phyloP scores from a whole-genome alignment of 2,329 filamentous ascomycete genomes.

The Diaporthe ilicicola region DNA sequence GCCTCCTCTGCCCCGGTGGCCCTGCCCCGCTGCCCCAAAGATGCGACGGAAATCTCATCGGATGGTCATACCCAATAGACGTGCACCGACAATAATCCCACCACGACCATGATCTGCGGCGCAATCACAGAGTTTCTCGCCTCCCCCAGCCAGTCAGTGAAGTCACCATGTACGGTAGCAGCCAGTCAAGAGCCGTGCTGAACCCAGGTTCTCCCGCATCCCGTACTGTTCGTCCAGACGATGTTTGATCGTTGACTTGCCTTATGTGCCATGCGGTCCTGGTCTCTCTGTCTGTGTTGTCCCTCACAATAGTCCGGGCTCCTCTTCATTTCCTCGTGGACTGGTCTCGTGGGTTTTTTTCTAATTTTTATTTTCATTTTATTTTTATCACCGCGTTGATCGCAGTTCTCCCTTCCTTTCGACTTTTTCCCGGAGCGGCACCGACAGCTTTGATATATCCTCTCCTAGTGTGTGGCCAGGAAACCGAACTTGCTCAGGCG shows the following conservation, averaged over 20 bases:
- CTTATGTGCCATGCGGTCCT: neutral
- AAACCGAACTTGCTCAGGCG: constrained; percentile 10
- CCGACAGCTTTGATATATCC: neutral
- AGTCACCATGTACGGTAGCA: neutral
- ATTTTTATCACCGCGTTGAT: neutral
- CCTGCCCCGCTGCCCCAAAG: too few relatives aligned
- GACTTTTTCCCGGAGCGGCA: neutral
- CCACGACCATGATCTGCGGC: constrained; percentile 2
- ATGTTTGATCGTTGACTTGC: constrained; percentile 18
- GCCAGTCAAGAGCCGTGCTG: neutral
- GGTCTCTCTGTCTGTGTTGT: neutral
- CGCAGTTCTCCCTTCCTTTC: neutral
- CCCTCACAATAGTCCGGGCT: neutral
- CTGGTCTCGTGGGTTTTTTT: neutral
- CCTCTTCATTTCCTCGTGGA: neutral
- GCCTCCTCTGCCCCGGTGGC: neutral
- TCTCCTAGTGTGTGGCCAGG: neutral
- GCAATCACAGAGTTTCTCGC: neutral
- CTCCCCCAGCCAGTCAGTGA: neutral
- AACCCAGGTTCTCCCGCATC: neutral
- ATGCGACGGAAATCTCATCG: constrained; percentile 10
- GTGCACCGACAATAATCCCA: neutral
- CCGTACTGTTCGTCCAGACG: neutral
- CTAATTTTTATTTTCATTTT: too few relatives aligned
- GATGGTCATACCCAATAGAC: constrained; percentile 16